Evolutionary conservation across 148 eudicot genomes (phyloP), one percentile per base, ranked within the genome.

Genomic region (Suaeda aralocaspica): DNA sequence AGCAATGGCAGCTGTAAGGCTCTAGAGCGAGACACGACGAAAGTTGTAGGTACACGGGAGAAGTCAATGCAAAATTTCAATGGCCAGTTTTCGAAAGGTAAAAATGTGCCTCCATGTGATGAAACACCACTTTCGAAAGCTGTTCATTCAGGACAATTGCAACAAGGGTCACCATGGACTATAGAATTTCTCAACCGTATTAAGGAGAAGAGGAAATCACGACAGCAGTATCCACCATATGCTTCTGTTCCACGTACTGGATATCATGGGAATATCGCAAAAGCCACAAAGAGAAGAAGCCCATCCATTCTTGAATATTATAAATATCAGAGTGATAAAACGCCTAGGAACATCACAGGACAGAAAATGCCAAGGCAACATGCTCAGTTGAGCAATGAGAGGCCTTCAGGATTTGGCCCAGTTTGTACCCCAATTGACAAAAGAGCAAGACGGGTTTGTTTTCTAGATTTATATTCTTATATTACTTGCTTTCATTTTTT

Each of bases 161-260:
- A 77, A 69, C 79, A 81, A 76, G 97, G 96, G 36, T 95, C 97
- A 21, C 96, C 99, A 13, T 91, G 99, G 99, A 95, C 93, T 14
- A 85, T 86, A 15, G 97, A 91, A 62, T 95, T 95, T 76, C 86
- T 95, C 0, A 95, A 95, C 68, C 84, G 90, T 61, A 77, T 94
- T 44, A 87, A 85, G 76, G 99, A 95, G 73, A 91, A 88, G 79
- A 84, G 88, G 80, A 86, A 80, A 76, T 68, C 73, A 64, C 88
- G 83, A 33, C 90, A 85, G 72, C 91, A 85, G 65, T 80, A 75
- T 71, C 79, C 70, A 74, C 86, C 92, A 44, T 71, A 74, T 71
- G 69, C 83, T 75, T 79, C 90, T 30, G 78, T 78, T 66, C 79
- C 81, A 77, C 72, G 66, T 70, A 72, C 74, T 59, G 74, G 72